Base-by-base conservation (phyloP, 2,329 filamentous ascomycete species). In the Gyromitra esculenta region DNA sequence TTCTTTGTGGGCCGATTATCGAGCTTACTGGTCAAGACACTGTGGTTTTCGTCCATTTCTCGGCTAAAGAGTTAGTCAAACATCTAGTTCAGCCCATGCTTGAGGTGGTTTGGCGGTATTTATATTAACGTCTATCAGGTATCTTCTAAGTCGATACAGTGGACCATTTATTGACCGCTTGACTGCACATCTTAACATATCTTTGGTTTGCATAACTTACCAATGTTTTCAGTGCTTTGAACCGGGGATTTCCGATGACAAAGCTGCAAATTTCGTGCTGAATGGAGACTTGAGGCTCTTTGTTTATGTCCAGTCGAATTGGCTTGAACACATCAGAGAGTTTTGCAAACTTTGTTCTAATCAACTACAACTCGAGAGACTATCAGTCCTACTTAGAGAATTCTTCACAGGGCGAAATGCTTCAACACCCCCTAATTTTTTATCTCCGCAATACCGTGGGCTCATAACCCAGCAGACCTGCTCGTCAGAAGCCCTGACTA, bases 301-400 rank as follows among this genome's bases (percentile, higher is more conserved):
- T 9, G 50, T 79, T 35, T 57, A 76, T 35, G 70, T 80, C 77
- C 39, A 79, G 63, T 79, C 78, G 76, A 68, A 78, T 48, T 50
- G 77, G 75, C 18, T 79, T 68, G 13, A 78, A 18, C 57, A 82
- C 39, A 37, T 81, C 81, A 1, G 18, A 18, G 59, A 52, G 15
- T 52, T 60, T 43, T 67, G 62, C 11, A 54, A 13, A 18, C 43
- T 54, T 18, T 18, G 13, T 9, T 41, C 62, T 15, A n/a, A 45
- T 11, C 11, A 35, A 45, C 11, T 15, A 1, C 71, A 73, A 11
- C 45, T 68, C 31, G 43, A 39, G 2, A 3, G 5, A 5, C 21
- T 74, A 13, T 56, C 63, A 15, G 4, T 8, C 31, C 6, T 54
- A 1, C 62, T 73, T 18, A 39, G 37, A 9, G 45, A 52, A 1